A percentile compares a stretch with the other conserved stretches of the same genome.
Evolutionary conservation across 2,329 filamentous ascomycete species (phyloP).

Genomic region (Colletotrichum shisoi): DNA sequence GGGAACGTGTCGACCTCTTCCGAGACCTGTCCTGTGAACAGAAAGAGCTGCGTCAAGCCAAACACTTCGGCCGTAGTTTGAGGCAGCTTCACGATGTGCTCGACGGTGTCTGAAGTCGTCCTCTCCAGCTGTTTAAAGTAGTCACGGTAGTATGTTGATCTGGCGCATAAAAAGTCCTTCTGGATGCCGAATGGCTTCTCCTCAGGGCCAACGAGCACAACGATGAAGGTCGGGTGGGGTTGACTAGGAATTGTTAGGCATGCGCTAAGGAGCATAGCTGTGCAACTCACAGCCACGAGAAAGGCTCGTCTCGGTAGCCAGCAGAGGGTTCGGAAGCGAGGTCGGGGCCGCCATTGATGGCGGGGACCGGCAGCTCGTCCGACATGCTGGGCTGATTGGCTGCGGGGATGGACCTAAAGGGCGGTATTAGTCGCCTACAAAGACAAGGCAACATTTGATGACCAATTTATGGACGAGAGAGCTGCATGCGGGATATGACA

Average conservation of each 20-base stretch:
- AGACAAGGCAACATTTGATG: background rate
- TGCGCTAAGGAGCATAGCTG: background rate
- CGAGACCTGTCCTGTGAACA: slow-evolving; percentile 61
- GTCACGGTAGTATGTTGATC: slow-evolving; percentile 58
- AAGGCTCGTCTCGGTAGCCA: slow-evolving; percentile 29
- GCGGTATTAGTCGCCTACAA: slow-evolving; percentile 11
- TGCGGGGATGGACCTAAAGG: slow-evolving; percentile 1
- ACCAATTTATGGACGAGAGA: background rate
- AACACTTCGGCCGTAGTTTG: slow-evolving; percentile 60
- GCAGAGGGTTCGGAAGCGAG: background rate
- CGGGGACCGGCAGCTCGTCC: slow-evolving; percentile 15
- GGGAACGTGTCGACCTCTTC: slow-evolving; percentile 54
- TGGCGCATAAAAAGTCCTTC: slow-evolving; percentile 64
- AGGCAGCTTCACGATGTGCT: slow-evolving; percentile 60
- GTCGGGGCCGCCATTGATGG: slow-evolving; percentile 22
- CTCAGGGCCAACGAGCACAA: slow-evolving; percentile 61
- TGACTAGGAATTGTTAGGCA: slow-evolving; percentile 50
- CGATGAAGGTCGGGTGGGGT: slow-evolving; percentile 64
- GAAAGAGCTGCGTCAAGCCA: slow-evolving; percentile 62
- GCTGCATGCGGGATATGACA: background rate
- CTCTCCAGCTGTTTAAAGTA: slow-evolving; percentile 51
- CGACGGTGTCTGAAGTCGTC: slow-evolving; percentile 52
- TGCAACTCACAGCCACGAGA: slow-evolving; percentile 52
- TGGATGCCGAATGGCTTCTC: slow-evolving; percentile 65
- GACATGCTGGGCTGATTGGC: slow-evolving; percentile 24